phyloP scores from a whole-genome alignment of 148 eudicot species.

The Spergularia bocconei region DNA sequence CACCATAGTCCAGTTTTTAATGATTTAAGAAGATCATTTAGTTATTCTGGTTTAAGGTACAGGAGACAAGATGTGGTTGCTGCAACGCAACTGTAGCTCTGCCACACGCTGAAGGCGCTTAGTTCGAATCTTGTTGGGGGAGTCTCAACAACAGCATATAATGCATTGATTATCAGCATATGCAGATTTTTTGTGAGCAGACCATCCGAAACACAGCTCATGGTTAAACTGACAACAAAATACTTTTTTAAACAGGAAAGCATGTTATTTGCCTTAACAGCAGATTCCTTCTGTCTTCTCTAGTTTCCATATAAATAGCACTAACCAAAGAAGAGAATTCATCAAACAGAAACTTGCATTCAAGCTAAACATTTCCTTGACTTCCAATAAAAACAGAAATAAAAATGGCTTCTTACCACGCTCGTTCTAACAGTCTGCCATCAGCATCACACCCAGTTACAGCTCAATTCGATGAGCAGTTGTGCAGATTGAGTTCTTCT shows the following conservation, averaged over 20 bases:
- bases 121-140: not conserved
- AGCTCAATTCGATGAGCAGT: conserved; percentile 17
- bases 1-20: not conserved
- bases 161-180: not conserved
- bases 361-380: not conserved
- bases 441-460: conserved; percentile 19
- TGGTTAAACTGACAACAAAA: not conserved
- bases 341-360: conserved; percentile 2
- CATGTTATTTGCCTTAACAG: not conserved
- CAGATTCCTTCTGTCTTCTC: conserved; percentile 22
- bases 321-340: not conserved
- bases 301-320: conserved; percentile 14
- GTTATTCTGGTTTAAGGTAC: not conserved
- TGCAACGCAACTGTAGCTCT: not conserved
- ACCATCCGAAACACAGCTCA: conserved; percentile 1
- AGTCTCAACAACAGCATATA: not conserved
- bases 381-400: not conserved
- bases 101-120: not conserved
- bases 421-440: conserved; percentile 36
- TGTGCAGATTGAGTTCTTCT: conserved; percentile 27
- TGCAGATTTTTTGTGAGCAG: conserved; percentile 1
- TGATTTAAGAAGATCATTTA: no score
- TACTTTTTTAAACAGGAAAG: not conserved
- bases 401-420: conserved; percentile 18
- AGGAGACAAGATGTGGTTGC: not conserved